Base-by-base conservation (phyloP, 2,329 filamentous ascomycete species). In the Trichoderma koningii region DNA sequence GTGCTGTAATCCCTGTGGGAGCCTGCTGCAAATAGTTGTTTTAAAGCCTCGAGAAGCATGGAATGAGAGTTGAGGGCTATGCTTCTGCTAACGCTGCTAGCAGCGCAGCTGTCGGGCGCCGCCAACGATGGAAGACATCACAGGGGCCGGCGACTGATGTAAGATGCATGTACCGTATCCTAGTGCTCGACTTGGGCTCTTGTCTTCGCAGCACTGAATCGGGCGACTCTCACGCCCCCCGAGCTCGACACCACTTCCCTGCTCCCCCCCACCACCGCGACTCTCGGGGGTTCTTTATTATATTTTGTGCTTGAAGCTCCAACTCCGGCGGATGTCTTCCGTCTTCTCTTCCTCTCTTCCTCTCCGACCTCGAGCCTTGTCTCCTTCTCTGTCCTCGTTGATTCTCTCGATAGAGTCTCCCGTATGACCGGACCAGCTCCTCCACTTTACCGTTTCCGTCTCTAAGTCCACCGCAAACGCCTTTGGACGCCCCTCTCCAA, bases 191-290 rank as follows among this genome's bases (percentile, higher is more conserved):
- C 34, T 34, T 14, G 12, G 34, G 14, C 7, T 10, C 34, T 5
- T 38, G 23, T 30, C 17, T 45, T 10, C 44, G 21, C 9, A 34
- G 47, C 42, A 61, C 47, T 48, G 47, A 41, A 56, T 55, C 53
- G 44, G 21, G 61, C 51, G 50, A 56, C 28, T 10, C 57, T 42
- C 50, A 17, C 45, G 57, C 57, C 26, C 34, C 7, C 23, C 28
- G n/a, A 17, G 34, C 45, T 63, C 41, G 41, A 55, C 30, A 64
- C 51, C 59, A 52, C 48, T 44, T 53, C n/a, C 55, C 38, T 47
- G 55, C 21, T 30, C 41, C 41, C 56, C 57, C 61, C 61, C 44
- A 56, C 61, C 30, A 64, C 61, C 61, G 61, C 52, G 52, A 64
- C 50, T 14, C 51, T 56, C 44, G 61, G 50, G 60, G 34, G 5